Percentiles rank a stretch among this genome's conserved stretches.
Evolutionary conservation across 305 asterid species (phyloP).

Genomic region (Fraxinus xanthoxyloides): DNA sequence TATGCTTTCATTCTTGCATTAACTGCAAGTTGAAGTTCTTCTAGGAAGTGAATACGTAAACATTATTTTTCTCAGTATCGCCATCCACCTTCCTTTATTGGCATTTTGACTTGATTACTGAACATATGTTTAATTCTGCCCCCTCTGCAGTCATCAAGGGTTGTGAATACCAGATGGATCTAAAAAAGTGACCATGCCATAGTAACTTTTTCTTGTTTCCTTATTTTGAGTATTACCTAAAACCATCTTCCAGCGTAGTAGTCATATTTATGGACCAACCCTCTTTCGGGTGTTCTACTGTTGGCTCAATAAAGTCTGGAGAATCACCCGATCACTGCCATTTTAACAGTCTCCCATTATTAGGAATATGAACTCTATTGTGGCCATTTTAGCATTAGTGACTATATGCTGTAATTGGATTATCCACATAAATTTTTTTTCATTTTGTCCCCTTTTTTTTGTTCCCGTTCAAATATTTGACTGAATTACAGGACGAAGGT

Average conservation of each 20-base stretch:
- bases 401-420: not conserved
- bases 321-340: not conserved
- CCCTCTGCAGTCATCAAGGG: not conserved
- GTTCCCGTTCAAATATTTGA: not conserved
- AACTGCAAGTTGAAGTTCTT: not conserved
- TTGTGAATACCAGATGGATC: not conserved
- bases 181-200: not conserved
- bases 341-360: not conserved
- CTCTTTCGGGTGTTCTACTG: not conserved
- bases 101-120: not conserved
- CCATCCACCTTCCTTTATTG: not conserved
- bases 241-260: not conserved
- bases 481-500: constrained; percentile 28
- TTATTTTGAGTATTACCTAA: not conserved
- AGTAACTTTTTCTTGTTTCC: not conserved
- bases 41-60: not conserved
- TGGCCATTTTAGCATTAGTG: not conserved
- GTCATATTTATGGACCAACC: not conserved
- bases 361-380: not conserved
- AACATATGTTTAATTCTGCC: not conserved
- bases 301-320: not conserved
- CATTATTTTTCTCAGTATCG: not conserved
- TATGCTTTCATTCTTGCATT: constrained; percentile 3
- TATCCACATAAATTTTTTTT: not conserved
- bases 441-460: not conserved